These are phyloP conservation scores for Parafenestella ontariensis DNA, from an alignment of 2,329 filamentous ascomycete genomes.

Conservation along the genomic window DNA sequence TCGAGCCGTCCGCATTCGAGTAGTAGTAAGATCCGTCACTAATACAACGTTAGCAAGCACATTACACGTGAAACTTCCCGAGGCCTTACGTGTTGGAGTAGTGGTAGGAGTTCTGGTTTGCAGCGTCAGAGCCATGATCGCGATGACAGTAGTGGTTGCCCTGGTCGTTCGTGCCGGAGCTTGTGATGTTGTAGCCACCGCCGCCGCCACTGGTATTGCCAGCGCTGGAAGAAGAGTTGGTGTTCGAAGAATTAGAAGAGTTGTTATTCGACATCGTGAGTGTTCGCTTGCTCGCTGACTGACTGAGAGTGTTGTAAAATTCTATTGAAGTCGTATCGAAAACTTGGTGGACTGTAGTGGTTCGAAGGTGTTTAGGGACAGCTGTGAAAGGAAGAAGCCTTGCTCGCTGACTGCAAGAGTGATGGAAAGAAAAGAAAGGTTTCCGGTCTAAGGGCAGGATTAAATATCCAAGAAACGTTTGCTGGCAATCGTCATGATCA, in stretches of 20 bases:
- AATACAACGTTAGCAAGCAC: background rate
- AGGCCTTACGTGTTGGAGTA: slow-evolving; percentile 44
- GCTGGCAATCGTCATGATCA: background rate
- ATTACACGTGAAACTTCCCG: background rate
- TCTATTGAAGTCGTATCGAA: no score
- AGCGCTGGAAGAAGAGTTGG: slow-evolving; percentile 13
- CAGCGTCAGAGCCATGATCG: slow-evolving; percentile 45
- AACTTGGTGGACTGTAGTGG: no score
- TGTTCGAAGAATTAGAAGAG: slow-evolving; percentile 1
- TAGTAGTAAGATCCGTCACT: slow-evolving; percentile 47
- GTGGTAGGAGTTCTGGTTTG: slow-evolving; percentile 50
- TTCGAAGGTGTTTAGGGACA: no score
- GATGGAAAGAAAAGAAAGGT: background rate
- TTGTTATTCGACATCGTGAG: slow-evolving; percentile 7
- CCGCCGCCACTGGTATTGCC: slow-evolving; percentile 13
- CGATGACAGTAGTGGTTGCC: slow-evolving; percentile 52
- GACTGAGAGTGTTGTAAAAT: no score
- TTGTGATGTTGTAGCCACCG: slow-evolving; percentile 47
- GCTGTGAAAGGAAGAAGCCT: no score
- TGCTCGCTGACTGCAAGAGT: no score
- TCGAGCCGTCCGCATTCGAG: slow-evolving; percentile 48
- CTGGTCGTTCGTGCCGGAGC: slow-evolving; percentile 52
- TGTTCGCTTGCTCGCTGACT: slow-evolving; percentile 6
- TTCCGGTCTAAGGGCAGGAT: background rate
- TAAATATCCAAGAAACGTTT: background rate